phyloP scores from a whole-genome alignment of 306 rosid species.

The Sphenostylis stenocarpa region DNA sequence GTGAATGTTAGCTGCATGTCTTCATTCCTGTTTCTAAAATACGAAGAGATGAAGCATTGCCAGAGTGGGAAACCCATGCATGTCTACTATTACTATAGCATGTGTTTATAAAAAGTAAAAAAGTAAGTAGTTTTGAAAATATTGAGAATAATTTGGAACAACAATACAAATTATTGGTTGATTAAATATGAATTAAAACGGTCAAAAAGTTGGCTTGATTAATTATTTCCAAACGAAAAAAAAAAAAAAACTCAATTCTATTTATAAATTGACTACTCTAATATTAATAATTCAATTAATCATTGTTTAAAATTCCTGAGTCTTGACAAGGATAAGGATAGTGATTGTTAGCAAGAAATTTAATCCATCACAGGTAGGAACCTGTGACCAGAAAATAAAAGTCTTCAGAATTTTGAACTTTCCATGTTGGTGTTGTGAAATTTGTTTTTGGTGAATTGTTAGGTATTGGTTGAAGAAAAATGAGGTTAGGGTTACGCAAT shows the following conservation, averaged over 20 bases:
- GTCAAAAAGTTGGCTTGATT: too few species aligned
- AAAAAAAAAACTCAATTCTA: too few species aligned
- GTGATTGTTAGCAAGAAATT: neutral
- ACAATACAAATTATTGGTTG: neutral
- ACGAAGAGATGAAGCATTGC: neutral
- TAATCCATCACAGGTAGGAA: neutral
- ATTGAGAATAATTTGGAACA: neutral
- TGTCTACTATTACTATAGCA: neutral
- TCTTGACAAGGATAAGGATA: too few species aligned
- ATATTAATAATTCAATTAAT: too few species aligned
- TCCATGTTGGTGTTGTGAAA: neutral
- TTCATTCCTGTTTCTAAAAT: neutral
- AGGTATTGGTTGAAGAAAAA: conserved; percentile 11
- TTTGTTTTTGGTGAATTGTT: neutral
- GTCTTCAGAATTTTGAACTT: neutral
- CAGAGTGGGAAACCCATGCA: neutral
- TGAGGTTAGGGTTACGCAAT: neutral
- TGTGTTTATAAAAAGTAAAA: too few species aligned
- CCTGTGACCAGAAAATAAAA: neutral
- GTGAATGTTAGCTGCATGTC: neutral
- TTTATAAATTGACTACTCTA: too few species aligned
- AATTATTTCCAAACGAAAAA: too few species aligned
- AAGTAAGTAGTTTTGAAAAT: too few species aligned
- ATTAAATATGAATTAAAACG: too few species aligned
- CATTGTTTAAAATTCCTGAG: too few species aligned